phyloP scores from a whole-genome alignment of 352 stramenopile genomes.

The Pythium volutum region DNA sequence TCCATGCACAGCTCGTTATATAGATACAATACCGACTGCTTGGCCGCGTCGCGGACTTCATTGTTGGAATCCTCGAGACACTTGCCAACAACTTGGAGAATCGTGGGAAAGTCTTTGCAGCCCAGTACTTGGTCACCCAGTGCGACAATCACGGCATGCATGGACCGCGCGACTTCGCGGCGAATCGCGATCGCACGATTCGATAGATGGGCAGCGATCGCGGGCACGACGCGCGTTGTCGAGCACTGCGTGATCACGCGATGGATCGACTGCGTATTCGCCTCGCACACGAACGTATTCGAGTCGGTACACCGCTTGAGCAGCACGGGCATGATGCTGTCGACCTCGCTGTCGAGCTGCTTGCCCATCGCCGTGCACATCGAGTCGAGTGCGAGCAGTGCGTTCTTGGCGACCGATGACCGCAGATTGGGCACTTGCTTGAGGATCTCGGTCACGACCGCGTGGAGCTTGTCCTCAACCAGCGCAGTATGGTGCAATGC shows the following conservation, averaged over 20 bases:
- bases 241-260: constrained; percentile 58
- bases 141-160: constrained; percentile 47
- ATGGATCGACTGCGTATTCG: constrained; percentile 41
- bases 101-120: constrained; percentile 37
- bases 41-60: constrained; percentile 65
- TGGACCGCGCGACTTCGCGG: constrained; percentile 52
- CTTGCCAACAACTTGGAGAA: constrained; percentile 50
- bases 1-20: constrained; percentile 36
- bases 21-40: constrained; percentile 59
- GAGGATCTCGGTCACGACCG: constrained; percentile 44
- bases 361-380: constrained; percentile 45
- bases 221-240: constrained; percentile 37
- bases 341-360: constrained; percentile 55
- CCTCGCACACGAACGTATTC: constrained; percentile 75
- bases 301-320: constrained; percentile 67
- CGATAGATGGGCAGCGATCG: constrained; percentile 36
- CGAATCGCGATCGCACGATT: constrained; percentile 54
- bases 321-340: constrained; percentile 54
- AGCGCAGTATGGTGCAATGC: constrained; percentile 46
- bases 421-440: constrained; percentile 66
- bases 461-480: constrained; percentile 46
- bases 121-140: constrained; percentile 33
- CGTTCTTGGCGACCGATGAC: constrained; percentile 74
- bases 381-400: constrained; percentile 63
- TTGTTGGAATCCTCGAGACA: constrained; percentile 76